Conservation (phyloP, 345 rosid species). For the Brassica napus region DNA sequence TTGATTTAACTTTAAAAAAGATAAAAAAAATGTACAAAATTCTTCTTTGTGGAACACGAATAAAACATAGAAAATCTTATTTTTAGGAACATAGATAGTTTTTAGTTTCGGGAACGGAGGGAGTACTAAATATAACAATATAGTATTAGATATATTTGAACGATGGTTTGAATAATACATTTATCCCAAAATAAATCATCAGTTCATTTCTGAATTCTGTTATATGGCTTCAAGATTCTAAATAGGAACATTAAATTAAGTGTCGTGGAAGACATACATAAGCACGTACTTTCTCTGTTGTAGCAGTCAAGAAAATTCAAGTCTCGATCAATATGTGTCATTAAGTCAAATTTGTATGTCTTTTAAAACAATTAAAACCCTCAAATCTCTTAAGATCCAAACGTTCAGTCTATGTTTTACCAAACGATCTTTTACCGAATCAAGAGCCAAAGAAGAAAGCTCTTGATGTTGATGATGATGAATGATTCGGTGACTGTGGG, state of each 20-base stretch:
- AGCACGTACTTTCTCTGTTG: conserved; percentile 21
- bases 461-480: conserved; percentile 35
- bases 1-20: too few relatives aligned
- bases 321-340: conserved; percentile 10
- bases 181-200: neutral
- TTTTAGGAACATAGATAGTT: too few relatives aligned
- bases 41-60: too few relatives aligned
- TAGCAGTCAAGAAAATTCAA: conserved; percentile 31
- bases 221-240: conserved; percentile 16
- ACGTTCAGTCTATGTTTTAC: conserved; percentile 8
- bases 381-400: conserved; percentile 16
- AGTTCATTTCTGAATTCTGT: conserved; percentile 31
- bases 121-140: neutral
- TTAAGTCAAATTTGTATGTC: conserved; percentile 25
- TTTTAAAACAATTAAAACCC: conserved; percentile 8
- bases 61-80: too few relatives aligned
- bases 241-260: conserved; percentile 28
- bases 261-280: conserved; percentile 30
- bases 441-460: conserved; percentile 31
- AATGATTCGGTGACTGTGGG: conserved; percentile 44
- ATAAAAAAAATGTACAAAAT: too few relatives aligned
- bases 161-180: conserved; percentile 7
- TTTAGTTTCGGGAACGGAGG: too few relatives aligned
- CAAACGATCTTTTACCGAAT: conserved; percentile 16
- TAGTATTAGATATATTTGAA: neutral